Base-by-base conservation (phyloP, 2,329 filamentous ascomycete genomes). In the Alternaria incomplexa region DNA sequence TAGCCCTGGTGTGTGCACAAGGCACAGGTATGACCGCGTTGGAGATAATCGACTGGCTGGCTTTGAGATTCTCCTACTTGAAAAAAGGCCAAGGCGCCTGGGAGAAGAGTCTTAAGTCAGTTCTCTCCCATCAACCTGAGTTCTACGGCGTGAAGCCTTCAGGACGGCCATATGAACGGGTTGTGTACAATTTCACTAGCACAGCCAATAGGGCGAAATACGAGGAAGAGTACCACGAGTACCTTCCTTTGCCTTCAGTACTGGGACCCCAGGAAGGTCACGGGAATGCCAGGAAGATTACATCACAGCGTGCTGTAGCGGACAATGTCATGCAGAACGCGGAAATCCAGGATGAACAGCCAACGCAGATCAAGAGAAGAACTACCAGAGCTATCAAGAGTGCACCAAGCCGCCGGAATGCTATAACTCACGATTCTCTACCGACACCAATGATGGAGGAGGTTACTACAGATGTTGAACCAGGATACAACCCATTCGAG, bases 1-100 rank as follows among this genome's bases (percentile, higher is more conserved):
- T 68, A 56, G 67, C 67, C 4, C 26, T 68, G 12, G 64, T 61
- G n/a, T 59, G 62, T 61, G 63, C 66, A 9, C 50, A 61, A 22
- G 66, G 64, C 12, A 28, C 47, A 15, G 15, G 32, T n/a, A 51
- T 67, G 61, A 67, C 66, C 20, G 47, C 58, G 13, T 44, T 48
- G 22, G 54, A 70, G 17, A 62, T 64, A 10, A 32, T 59, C 20
- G 53, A 58, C 43, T 70, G 67, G 67, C 40, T 68, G 36, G 52
- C 53, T 10, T 43, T 48, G 13, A 59, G n/a, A 10, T 67, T 73
- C 44, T 50, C 65, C 10, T 45, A 57, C 40, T 62, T 73, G 44
- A 40, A 20, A 22, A 57, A 56, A 26, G 60, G 60, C 4, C 58
- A 63, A 3, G 61, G 48, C 1, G n/a, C 17, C 12, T 74, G 68